Conservation (phyloP, 2,329 filamentous ascomycete species). For the Aaosphaeria arxii region DNA sequence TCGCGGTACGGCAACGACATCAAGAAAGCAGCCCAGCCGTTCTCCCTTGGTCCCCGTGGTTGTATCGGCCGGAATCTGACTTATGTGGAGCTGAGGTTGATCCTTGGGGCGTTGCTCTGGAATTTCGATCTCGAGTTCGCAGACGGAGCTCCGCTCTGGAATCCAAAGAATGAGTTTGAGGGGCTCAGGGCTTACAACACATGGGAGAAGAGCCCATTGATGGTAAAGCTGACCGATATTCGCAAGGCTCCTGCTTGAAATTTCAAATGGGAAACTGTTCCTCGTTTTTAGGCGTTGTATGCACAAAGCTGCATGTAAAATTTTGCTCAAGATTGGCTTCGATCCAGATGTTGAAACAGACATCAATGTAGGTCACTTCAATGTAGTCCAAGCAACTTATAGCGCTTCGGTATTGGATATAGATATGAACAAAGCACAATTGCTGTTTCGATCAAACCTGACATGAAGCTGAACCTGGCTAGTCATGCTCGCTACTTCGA, state of each 20-base stretch:
- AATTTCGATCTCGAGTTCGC: constrained; percentile 33
- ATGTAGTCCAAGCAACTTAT: too few relatives aligned
- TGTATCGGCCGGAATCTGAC: constrained; percentile 32
- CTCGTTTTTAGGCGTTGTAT: too few relatives aligned
- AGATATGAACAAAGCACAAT: too few relatives aligned
- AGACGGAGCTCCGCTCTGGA: constrained; percentile 26
- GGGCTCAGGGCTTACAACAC: constrained; percentile 29
- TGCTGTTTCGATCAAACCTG: too few relatives aligned
- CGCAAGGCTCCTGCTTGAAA: constrained; percentile 16
- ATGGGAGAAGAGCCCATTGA: constrained; percentile 33
- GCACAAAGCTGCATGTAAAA: too few relatives aligned
- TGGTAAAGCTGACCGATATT: constrained; percentile 28
- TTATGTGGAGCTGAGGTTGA: constrained; percentile 34
- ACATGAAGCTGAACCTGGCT: too few relatives aligned
- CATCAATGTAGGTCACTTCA: too few relatives aligned
- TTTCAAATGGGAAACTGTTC: neutral
- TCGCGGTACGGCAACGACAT: constrained; percentile 16
- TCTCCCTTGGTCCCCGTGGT: constrained; percentile 26
- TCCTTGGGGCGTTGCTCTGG: constrained; percentile 30
- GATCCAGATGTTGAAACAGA: neutral
- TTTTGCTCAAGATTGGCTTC: too few relatives aligned
- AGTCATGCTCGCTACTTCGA: too few relatives aligned
- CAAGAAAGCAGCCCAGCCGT: constrained; percentile 30
- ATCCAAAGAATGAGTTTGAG: constrained; percentile 24
- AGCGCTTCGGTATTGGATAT: too few relatives aligned